These are phyloP conservation scores for Penicillium sp. DNA, from an alignment of 2,329 filamentous ascomycete genomes.

Conservation along the genomic window DNA sequence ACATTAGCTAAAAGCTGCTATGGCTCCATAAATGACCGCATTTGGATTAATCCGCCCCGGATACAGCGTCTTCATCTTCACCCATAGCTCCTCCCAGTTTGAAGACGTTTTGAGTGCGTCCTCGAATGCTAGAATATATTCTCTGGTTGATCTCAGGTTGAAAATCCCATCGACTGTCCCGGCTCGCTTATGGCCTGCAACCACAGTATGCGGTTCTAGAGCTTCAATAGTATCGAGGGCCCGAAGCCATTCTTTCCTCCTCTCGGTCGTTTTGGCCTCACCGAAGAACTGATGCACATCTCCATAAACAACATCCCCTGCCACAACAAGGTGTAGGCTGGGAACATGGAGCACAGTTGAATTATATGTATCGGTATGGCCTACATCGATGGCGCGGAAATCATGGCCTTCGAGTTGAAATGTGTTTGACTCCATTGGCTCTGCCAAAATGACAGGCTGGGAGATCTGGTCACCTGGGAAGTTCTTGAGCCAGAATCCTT, in stretches of 20 bases:
- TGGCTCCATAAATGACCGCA: no score
- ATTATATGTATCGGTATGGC: conserved; percentile 31
- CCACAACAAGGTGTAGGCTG: conserved; percentile 34
- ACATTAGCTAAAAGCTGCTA: no score
- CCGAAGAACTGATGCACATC: conserved; percentile 38
- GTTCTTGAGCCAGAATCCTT: not conserved
- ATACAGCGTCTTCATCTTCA: not conserved
- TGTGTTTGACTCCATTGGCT: not conserved
- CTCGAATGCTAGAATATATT: no score
- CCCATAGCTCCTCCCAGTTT: no score
- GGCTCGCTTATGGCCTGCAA: conserved; percentile 1
- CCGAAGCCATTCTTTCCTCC: conserved; percentile 35
- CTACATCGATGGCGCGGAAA: conserved; percentile 24
- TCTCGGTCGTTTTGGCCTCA: conserved; percentile 35
- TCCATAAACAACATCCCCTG: conserved; percentile 44
- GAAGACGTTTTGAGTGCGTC: no score
- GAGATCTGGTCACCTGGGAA: not conserved
- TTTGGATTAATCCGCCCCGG: not conserved
- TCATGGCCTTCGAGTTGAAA: conserved; percentile 14
- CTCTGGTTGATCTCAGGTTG: not conserved
- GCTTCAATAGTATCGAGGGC: conserved; percentile 34
- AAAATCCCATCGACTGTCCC: not conserved
- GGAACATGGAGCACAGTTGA: conserved; percentile 40
- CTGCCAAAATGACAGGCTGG: not conserved
- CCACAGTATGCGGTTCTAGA: conserved; percentile 32